These are phyloP conservation scores for Ensete glaucum DNA, from an alignment of 176 grass and related monocot species.

Conservation along the genomic window DNA sequence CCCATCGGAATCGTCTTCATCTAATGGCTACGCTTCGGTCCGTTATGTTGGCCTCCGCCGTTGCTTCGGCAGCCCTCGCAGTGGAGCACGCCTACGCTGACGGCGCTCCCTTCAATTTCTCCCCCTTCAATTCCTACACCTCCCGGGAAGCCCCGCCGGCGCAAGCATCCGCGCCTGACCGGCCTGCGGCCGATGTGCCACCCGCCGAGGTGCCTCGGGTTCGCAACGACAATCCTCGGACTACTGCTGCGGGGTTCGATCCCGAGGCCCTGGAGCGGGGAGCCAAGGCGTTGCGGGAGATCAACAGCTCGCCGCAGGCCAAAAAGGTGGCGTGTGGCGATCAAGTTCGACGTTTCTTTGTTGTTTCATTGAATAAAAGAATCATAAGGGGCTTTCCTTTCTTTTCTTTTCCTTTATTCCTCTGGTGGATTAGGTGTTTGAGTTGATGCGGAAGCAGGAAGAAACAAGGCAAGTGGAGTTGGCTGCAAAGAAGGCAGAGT, in stretches of 20 bases:
- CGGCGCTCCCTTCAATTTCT: conserved; percentile 36
- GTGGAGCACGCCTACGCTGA: conserved; percentile 39
- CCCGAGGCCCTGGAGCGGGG: conserved; percentile 58
- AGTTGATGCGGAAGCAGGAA: conserved; percentile 59
- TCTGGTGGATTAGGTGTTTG: conserved; percentile 49
- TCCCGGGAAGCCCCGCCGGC: conserved; percentile 7
- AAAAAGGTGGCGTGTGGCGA: conserved; percentile 42
- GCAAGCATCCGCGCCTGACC: background rate
- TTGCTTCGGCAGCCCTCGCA: conserved; percentile 18
- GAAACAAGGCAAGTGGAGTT: conserved; percentile 49
- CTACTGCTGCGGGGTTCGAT: conserved; percentile 60
- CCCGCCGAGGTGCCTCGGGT: conserved; percentile 37
- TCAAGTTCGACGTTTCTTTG: background rate
- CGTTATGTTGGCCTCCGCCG: conserved; percentile 19
- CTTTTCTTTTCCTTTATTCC: background rate
- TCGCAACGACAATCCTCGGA: conserved; percentile 72
- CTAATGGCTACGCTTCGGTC: background rate
- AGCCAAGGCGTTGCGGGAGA: conserved; percentile 33
- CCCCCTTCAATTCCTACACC: conserved; percentile 27
- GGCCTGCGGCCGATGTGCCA: background rate
- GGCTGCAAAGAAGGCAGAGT: conserved; percentile 45
- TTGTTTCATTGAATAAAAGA: background rate
- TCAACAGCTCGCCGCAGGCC: conserved; percentile 23
- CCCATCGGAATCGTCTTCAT: background rate
- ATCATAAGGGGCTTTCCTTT: background rate